Conservation (phyloP, 179 eudicot genomes). For the Drosera spatulata region DNA sequence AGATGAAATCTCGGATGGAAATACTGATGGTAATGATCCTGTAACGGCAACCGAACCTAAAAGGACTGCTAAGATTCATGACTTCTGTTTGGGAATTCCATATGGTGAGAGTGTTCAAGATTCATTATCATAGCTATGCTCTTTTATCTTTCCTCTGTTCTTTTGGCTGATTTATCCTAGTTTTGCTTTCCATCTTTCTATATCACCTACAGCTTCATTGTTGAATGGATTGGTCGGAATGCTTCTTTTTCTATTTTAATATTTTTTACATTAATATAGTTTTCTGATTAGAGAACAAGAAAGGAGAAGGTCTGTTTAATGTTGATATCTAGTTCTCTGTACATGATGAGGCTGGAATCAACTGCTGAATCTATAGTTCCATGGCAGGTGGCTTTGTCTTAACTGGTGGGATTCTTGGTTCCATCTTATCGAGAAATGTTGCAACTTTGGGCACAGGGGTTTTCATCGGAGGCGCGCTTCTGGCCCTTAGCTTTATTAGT, state of each 20-base stretch:
- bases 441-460: conserved; percentile 44
- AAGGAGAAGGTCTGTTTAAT: neutral
- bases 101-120: conserved; percentile 41
- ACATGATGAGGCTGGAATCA: neutral
- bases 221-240: no score
- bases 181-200: neutral
- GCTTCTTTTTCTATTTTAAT: no score
- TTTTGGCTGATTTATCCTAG: neutral
- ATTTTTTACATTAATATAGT: no score
- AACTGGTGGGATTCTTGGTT: conserved; percentile 61
- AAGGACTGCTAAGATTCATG: conserved; percentile 67
- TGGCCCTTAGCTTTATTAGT: conserved; percentile 60
- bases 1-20: conserved; percentile 25
- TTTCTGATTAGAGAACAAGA: neutral
- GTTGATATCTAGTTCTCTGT: no score
- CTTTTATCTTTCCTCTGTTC: neutral
- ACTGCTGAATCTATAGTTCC: conserved; percentile 3
- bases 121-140: neutral
- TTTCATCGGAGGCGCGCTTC: conserved; percentile 63
- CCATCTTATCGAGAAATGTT: conserved; percentile 49
- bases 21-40: conserved; percentile 29
- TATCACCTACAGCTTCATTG: neutral
- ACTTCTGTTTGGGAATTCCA: conserved; percentile 79
- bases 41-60: conserved; percentile 23
- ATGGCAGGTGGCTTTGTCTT: conserved; percentile 62